Conservation (phyloP, 2,329 filamentous ascomycete genomes). For the Cercospora brassicicola region DNA sequence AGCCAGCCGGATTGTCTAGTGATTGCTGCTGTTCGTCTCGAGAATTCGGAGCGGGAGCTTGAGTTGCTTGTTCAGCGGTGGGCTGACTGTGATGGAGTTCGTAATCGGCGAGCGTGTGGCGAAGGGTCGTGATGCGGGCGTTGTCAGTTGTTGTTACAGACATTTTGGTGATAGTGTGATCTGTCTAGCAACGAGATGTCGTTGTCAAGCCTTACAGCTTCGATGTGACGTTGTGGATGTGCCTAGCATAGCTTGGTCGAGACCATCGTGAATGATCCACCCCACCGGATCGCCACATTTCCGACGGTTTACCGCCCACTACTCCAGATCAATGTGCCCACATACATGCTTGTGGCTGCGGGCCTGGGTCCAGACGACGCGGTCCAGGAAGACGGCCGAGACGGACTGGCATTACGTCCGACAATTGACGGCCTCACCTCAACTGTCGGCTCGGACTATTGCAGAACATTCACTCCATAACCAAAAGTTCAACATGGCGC, state of each 20-base stretch:
- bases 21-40: slow-evolving; percentile 24
- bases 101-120: slow-evolving; percentile 48
- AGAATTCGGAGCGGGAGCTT: slow-evolving; percentile 35
- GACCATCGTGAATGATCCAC: not conserved
- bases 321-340: not conserved
- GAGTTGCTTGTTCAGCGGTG: slow-evolving; percentile 29
- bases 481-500: slow-evolving; percentile 24
- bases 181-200: not conserved
- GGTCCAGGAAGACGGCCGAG: not conserved
- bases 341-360: not conserved
- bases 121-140: slow-evolving; percentile 41
- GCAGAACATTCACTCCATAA: not conserved
- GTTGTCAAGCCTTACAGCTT: not conserved
- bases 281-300: slow-evolving; percentile 6
- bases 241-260: not conserved
- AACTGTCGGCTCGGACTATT: not conserved
- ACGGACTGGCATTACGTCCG: not conserved
- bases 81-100: slow-evolving; percentile 46
- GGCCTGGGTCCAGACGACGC: too few species aligned
- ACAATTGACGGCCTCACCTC: not conserved
- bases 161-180: slow-evolving; percentile 34
- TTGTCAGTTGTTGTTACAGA: slow-evolving; percentile 49
- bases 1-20: slow-evolving; percentile 41
- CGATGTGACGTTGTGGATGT: not conserved
- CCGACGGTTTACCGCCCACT: not conserved